phyloP scores from a whole-genome alignment of 2,329 filamentous ascomycete genomes.

The Dryadomyces sulphureus region DNA sequence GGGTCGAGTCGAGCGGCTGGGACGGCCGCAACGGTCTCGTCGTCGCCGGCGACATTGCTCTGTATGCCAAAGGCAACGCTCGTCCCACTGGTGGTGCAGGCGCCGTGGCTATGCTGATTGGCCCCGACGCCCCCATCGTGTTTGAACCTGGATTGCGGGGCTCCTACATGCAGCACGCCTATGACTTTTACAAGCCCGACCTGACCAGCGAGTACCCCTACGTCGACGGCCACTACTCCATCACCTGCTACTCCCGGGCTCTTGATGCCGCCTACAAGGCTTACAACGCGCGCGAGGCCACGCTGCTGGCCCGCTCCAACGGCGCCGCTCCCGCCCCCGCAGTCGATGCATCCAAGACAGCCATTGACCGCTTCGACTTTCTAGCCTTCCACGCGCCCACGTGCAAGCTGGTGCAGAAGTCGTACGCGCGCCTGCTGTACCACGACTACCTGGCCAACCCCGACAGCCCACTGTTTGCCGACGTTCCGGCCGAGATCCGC shows the following conservation, averaged over 20 bases:
- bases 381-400: conserved; percentile 71
- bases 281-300: conserved; percentile 60
- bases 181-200: conserved; percentile 86
- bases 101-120: conserved; percentile 64
- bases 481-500: conserved; percentile 61
- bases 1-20: conserved; percentile 78
- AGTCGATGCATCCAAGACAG: conserved; percentile 45
- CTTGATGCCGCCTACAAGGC: conserved; percentile 70
- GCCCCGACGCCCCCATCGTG: conserved; percentile 62
- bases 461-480: conserved; percentile 50
- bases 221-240: conserved; percentile 70
- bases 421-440: conserved; percentile 70
- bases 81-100: conserved; percentile 71
- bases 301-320: conserved; percentile 24
- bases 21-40: conserved; percentile 72
- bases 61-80: conserved; percentile 72
- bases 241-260: conserved; percentile 69
- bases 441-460: conserved; percentile 69
- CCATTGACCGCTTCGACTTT: conserved; percentile 71
- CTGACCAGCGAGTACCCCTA: conserved; percentile 76
- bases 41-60: conserved; percentile 67
- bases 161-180: conserved; percentile 69
- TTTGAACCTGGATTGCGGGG: conserved; percentile 67
- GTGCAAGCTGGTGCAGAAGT: conserved; percentile 79
- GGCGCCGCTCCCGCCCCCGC: conserved; percentile 40